Conservation (phyloP, 768 basidiomycete genomes). For the Phylloporus arenicola region DNA sequence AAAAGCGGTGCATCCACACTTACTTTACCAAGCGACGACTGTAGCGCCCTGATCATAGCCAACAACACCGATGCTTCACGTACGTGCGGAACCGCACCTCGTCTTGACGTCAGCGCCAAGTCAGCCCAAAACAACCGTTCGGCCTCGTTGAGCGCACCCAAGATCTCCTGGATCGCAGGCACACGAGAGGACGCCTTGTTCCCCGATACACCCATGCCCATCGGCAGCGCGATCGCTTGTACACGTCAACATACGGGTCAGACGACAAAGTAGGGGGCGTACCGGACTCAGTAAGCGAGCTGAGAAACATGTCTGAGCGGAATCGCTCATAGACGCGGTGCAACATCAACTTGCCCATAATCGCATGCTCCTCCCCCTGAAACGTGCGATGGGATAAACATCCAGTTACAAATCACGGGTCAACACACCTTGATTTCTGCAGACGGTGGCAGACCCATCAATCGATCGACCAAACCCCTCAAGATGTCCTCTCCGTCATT, state of each 20-base stretch:
- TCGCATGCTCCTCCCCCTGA: conserved; percentile 68
- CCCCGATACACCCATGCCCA: conserved; percentile 71
- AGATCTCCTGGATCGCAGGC: conserved; percentile 51
- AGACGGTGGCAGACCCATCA: conserved; percentile 52
- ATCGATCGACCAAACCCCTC: conserved; percentile 49
- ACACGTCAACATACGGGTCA: conserved; percentile 5
- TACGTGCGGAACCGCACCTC: conserved; percentile 65
- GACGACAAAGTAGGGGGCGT: conserved; percentile 25
- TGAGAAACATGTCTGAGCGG: conserved; percentile 82
- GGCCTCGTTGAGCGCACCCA: conserved; percentile 57
- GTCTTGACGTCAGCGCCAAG: conserved; percentile 46
- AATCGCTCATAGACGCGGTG: conserved; percentile 75
- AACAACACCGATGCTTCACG: conserved; percentile 71
- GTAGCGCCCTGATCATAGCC: conserved; percentile 66
- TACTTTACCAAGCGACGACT: conserved; percentile 70
- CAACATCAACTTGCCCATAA: conserved; percentile 75
- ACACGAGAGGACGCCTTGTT: conserved; percentile 35
- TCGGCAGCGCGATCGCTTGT: conserved; percentile 76
- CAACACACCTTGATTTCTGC: conserved; percentile 50
- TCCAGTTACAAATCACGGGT: background rate
- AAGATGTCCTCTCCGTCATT: conserved; percentile 51
- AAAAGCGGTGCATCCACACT: conserved; percentile 45
- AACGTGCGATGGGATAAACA: background rate
- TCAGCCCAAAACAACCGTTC: conserved; percentile 67
- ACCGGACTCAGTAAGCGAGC: conserved; percentile 90